Base-by-base conservation (phyloP, 2,329 filamentous ascomycete species). In the Nothopassalora personata region DNA sequence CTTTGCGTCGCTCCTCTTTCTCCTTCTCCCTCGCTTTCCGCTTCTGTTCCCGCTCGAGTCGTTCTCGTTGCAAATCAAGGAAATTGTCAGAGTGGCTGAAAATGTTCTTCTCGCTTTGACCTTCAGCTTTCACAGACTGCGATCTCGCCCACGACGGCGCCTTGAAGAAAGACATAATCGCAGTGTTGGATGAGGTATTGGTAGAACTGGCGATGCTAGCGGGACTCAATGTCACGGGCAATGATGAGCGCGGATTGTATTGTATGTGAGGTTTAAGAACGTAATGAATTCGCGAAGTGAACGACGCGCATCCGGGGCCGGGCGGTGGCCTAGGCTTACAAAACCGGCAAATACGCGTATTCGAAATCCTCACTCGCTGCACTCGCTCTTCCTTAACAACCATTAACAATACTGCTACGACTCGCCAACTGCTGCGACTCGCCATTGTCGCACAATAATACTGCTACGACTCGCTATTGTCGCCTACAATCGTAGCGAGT, bases 81-180 rank as follows among this genome's bases (percentile, higher is more conserved):
- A 74, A 77, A 8, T 66, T 66, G 23, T 68, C 71, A 2, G 75
- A 74, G 56, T 78, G 76, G 54, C 74, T 77, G 64, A 80, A 80
- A 30, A 80, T 71, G 64, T 75, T 71, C 33, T 72, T 68, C 11
- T 63, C 66, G 8, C 55, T 31, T 1, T 57, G 43, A 9, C 61
- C 58, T 8, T 63, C 62, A 54, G 50, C 56, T 51, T 54, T 57
- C 49, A 54, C 36, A 3, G 57, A 31, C 46, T 61, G 62, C 39
- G 62, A 50, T 31, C 64, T 66, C 30, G 66, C 64, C 66, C 68
- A 70, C 15, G 67, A 62, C 4, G 68, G 68, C 43, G 66, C 56
- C 8, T 69, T 68, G 68, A 72, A 72, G 43, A 71, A 65, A 9
- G 65, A 66, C 70, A 72, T 72, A 30, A 8, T 50, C 11, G 23